Evolutionary conservation across 805 yeast genomes (phyloP), one percentile per base, ranked within the genome.

Genomic region (Wickerhamiella nectarea): DNA sequence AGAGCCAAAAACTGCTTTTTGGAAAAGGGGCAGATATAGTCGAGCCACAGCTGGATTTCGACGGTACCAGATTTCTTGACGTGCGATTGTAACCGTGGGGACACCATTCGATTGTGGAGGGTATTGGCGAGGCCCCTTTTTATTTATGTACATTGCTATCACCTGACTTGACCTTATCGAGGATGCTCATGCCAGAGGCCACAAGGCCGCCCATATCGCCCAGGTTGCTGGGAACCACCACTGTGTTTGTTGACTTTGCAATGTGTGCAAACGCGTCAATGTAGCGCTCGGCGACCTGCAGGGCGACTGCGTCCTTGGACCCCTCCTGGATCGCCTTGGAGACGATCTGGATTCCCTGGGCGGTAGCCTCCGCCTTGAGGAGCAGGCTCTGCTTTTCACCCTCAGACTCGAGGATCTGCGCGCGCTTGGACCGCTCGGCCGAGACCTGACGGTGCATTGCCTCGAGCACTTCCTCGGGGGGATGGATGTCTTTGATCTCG

Each of bases 401-500:
- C 63, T 83, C 94, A 36, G 85, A 76, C 56, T 83, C 94, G 56
- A 83, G 70, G 51, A 40, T 40, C 60, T 83, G 89, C 2, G 94
- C 94, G 48, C 94, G 69, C 59, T 84, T 84, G 41, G 86, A 76
- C 52, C 94, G 68, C 61, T 84, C 94, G 36, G 93, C 91, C 47
- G 80, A 72, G 19, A 84, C 94, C 61, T 81, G 94, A 58, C 89
- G 74, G 62, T 83, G 94, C 94, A 83, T 84, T 21, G 94, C 91
- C 54, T 80, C 87, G 53, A 83, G 72, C 9, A 83, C 94, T 52
- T 81, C 80, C 29, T 71, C 70, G 2, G 94, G 94, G 1, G 94
- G 94, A 58, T 83, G 86, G 47, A 83, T 83, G 57, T 83, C 94
- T 56, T 86, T 73, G 62, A 83, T 82, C 60, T 83, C 94, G 61